Evolutionary conservation across 495 filamentous ascomycete species (phyloP), one percentile per base, ranked within the genome.

Genomic region (Apiosordaria backusii): DNA sequence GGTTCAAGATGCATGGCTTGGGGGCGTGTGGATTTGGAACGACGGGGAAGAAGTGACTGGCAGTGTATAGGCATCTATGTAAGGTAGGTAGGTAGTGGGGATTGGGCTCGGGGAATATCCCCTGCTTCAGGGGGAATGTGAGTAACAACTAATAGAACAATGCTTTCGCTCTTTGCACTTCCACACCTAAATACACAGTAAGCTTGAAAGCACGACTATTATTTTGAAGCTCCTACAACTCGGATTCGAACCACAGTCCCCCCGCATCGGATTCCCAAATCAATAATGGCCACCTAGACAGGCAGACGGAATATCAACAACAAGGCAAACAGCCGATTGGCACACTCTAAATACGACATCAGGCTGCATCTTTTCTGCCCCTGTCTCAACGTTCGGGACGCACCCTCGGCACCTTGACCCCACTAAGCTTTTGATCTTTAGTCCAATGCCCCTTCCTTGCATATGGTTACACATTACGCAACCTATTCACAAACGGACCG

Each of bases 21-120:
- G 52, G 52, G 15, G 67, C 22, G 50, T 69, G 52, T 22, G 52
- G 52, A 6, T 55, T 55, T 55, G 52, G 52, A n/a, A 55, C n/a
- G 1, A 45, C 35, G 35, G 35, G 35, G 35, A 13, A 57, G 60
- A 16, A 50, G 59, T 15, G 67, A 69, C 21, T 66, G 65, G 35
- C 58, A 3, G 64, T 60, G 21, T 23, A 10, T 18, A 26, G 26
- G 4, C 57, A 27, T 16, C 22, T 23, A 23, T 59, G 23, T 26
- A 27, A 59, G 57, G 4, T 55, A 21, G 18, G 18, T 9, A 50
- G 45, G n/a, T n/a, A n/a, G n/a, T n/a, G n/a, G n/a, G n/a, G n/a
- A n/a, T n/a, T n/a, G n/a, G n/a, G n/a, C n/a, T n/a, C n/a, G n/a
- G n/a, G n/a, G n/a, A n/a, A n/a, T n/a, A n/a, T n/a, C n/a, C n/a